Percentiles rank a stretch among this genome's conserved stretches.
These are phyloP conservation scores for Brassica nigra DNA, from an alignment of 345 rosid species.

Conservation along the genomic window DNA sequence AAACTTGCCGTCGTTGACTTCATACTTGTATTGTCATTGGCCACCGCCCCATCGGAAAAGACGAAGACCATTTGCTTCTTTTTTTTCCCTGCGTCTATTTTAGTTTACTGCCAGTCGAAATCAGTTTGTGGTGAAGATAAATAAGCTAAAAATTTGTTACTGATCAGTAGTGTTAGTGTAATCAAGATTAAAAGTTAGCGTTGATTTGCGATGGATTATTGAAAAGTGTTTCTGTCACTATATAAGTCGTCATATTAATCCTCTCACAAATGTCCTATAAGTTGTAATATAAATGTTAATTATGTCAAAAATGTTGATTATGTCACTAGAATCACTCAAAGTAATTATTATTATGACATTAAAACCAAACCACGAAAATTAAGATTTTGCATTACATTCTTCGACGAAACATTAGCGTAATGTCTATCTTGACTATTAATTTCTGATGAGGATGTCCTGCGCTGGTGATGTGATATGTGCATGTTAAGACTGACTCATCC, in stretches of 20 bases:
- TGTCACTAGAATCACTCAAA: neutral
- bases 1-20: slow-evolving; percentile 30
- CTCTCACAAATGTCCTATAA: neutral
- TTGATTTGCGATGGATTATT: neutral
- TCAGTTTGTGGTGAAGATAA: slow-evolving; percentile 1
- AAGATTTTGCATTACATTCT: neutral
- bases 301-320: neutral
- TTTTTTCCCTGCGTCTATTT: neutral
- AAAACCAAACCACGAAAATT: neutral
- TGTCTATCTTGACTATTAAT: neutral
- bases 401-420: neutral
- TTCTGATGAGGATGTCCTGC: neutral
- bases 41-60: slow-evolving; percentile 33
- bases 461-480: neutral
- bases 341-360: neutral
- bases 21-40: neutral
- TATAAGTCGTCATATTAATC: neutral
- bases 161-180: neutral
- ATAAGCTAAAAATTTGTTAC: neutral
- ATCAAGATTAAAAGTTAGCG: neutral
- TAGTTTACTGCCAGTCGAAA: neutral
- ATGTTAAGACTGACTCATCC: neutral
- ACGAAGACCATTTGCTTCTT: neutral
- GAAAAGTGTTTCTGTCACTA: neutral
- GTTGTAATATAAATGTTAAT: neutral